Evolutionary conservation across 805 yeast species (phyloP), one percentile per base, ranked within the genome.

Genomic region (Wickerhamomyces subpelliculosus): DNA sequence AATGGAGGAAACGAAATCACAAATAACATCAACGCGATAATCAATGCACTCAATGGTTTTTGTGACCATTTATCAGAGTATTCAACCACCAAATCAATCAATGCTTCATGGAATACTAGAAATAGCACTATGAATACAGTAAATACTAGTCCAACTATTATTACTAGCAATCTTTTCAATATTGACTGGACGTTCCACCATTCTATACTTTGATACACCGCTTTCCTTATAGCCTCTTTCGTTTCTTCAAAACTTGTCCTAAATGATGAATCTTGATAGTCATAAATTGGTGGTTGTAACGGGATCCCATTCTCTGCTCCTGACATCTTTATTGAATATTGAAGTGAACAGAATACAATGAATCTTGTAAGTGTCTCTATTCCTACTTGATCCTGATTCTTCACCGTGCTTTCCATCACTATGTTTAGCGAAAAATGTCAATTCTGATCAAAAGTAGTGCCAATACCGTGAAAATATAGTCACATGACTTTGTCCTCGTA

Each of bases 1-100:
- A 90, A 46, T 2, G 97, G 98, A 2, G 98, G 97, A 65, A 90
- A 89, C 0, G 93, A 78, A 5, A 89, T 88, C 2, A 70, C 21
- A 46, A 81, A 73, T 4, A 88, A 60, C 33, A 80, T 56, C 4
- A 59, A 14, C 36, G 79, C 72, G 40, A 89, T 53, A 0, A 77
- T 45, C 4, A 69, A 41, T 11, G 63, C 60, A 0, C 81, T 76
- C 46, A 48, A 44, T 11, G 36, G 27, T 11, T 46, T 38, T 11
- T 38, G 23, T 1, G 41, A 31, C 58, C 58, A 53, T 27, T 39
- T 41, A 17, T 55, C 57, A 1, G 59, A 50, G 31, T 51, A 48
- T 18, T 44, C 46, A 17, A 46, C 58, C 5, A 52, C 45, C 23
- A 24, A 23, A 2, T 42, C 45, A 10, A 52, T 37, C 3, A 51